Percentiles rank a stretch among this genome's conserved stretches.
These are phyloP conservation scores for Thelonectria olida DNA, from an alignment of 2,329 filamentous ascomycete genomes.

Conservation along the genomic window DNA sequence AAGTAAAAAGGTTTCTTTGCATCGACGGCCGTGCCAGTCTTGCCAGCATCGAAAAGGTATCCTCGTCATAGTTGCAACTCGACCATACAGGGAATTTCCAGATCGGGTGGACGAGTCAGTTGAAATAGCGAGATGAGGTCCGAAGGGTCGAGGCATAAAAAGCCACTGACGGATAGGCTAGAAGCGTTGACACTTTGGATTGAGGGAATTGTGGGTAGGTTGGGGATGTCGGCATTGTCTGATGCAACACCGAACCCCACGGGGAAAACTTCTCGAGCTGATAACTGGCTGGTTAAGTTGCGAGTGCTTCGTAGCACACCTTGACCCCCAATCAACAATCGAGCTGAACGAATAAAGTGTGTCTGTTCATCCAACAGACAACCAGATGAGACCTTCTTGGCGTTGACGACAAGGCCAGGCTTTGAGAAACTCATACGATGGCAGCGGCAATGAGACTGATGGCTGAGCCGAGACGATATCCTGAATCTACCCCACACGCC, in stretches of 20 bases:
- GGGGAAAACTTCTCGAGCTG: constrained; percentile 5
- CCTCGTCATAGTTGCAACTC: neutral
- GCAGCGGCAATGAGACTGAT: constrained; percentile 18
- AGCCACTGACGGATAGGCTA: neutral
- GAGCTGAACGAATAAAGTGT: neutral
- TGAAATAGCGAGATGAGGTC: neutral
- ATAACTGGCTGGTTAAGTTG: neutral
- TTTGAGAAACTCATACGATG: constrained; percentile 32
- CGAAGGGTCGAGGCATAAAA: neutral
- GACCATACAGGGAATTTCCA: neutral
- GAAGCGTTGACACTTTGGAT: neutral
- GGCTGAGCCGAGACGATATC: constrained; percentile 26
- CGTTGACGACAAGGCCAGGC: neutral
- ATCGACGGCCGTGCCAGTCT: neutral
- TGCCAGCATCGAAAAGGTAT: neutral
- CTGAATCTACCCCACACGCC: constrained; percentile 37
- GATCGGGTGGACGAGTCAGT: neutral
- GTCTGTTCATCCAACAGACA: neutral
- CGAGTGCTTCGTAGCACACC: neutral
- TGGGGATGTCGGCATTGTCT: neutral
- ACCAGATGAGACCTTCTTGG: neutral
- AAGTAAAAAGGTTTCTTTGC: neutral
- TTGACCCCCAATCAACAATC: constrained; percentile 9
- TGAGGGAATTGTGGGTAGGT: constrained; percentile 1
- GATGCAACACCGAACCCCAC: constrained; percentile 15